Evolutionary conservation across 805 yeast genomes (phyloP).

Genomic region (Lipomyces orientalis): DNA sequence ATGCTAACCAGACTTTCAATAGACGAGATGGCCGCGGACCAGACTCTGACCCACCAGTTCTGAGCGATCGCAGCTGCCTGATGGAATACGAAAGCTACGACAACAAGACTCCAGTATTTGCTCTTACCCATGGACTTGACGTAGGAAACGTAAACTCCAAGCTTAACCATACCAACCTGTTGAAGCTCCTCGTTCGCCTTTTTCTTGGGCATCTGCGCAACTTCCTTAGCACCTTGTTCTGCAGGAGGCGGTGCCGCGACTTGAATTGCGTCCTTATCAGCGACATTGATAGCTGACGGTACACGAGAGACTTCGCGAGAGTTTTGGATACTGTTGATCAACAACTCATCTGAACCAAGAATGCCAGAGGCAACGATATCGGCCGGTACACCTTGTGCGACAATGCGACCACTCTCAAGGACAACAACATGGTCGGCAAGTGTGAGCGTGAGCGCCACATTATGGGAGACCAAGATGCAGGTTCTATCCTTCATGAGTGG

Average conservation of each 20-base stretch:
- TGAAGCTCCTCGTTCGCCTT: slow-evolving; percentile 71
- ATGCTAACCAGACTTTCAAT: slow-evolving; percentile 14
- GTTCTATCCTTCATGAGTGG: slow-evolving; percentile 86
- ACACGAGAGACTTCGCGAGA: slow-evolving; percentile 64
- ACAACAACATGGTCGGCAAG: slow-evolving; percentile 81
- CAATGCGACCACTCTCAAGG: slow-evolving; percentile 83
- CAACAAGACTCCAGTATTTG: slow-evolving; percentile 56
- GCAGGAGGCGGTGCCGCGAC: slow-evolving; percentile 69
- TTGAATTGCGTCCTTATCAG: slow-evolving; percentile 79
- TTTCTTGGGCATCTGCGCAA: slow-evolving; percentile 86
- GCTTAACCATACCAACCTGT: slow-evolving; percentile 81
- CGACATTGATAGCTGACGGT: slow-evolving; percentile 68
- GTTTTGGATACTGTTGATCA: slow-evolving; percentile 23
- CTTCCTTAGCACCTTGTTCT: slow-evolving; percentile 85
- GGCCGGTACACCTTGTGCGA: slow-evolving; percentile 51
- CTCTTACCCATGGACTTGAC: slow-evolving; percentile 71
- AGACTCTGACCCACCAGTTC: slow-evolving; percentile 87
- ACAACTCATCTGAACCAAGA: slow-evolving; percentile 70
- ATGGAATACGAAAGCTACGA: slow-evolving; percentile 57
- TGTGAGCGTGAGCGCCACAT: slow-evolving; percentile 84
- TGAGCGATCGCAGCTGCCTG: slow-evolving; percentile 71
- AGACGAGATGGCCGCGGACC: slow-evolving; percentile 57
- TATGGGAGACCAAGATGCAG: slow-evolving; percentile 89
- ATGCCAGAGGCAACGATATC: slow-evolving; percentile 61
- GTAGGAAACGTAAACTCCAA: slow-evolving; percentile 73